Conservation (phyloP, 2,329 filamentous ascomycete genomes). For the Colletotrichum navitas region DNA sequence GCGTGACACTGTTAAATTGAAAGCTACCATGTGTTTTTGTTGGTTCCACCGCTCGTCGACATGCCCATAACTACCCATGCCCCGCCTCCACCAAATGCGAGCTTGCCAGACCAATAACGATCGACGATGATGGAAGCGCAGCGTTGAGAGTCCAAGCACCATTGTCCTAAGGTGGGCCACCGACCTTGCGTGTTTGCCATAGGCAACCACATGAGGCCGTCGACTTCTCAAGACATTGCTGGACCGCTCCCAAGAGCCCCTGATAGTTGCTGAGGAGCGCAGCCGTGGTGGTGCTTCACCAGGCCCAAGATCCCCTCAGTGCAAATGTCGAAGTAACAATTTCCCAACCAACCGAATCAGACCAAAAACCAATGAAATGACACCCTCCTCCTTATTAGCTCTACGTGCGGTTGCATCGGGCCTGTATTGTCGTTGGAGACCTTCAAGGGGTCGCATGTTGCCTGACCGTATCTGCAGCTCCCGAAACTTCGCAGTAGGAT, state of each 20-base stretch:
- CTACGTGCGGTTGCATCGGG: conserved; percentile 2
- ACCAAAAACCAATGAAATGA: conserved; percentile 29
- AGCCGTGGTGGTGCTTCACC: background rate
- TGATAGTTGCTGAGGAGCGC: conserved; percentile 15
- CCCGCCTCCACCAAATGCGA: conserved; percentile 37
- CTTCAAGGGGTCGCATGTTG: background rate
- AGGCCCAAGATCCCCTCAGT: background rate
- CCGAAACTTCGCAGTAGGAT: conserved; percentile 1
- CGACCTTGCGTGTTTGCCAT: background rate
- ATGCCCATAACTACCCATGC: conserved; percentile 30
- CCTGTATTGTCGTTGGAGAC: conserved; percentile 4
- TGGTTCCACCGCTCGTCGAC: conserved; percentile 18
- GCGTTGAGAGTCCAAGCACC: conserved; percentile 32
- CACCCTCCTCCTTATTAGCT: conserved; percentile 25
- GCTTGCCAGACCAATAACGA: conserved; percentile 21
- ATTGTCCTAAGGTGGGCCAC: background rate
- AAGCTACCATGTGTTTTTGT: conserved; percentile 39
- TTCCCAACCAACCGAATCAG: conserved; percentile 33
- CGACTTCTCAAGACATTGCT: conserved; percentile 12
- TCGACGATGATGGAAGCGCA: conserved; percentile 34
- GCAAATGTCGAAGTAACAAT: conserved; percentile 19
- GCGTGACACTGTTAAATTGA: conserved; percentile 37
- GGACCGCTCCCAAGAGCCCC: conserved; percentile 11
- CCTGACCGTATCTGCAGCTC: background rate
- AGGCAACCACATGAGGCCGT: background rate